Base-by-base conservation (phyloP, 2,329 filamentous ascomycete species). In the Colletotrichum graminicola region DNA sequence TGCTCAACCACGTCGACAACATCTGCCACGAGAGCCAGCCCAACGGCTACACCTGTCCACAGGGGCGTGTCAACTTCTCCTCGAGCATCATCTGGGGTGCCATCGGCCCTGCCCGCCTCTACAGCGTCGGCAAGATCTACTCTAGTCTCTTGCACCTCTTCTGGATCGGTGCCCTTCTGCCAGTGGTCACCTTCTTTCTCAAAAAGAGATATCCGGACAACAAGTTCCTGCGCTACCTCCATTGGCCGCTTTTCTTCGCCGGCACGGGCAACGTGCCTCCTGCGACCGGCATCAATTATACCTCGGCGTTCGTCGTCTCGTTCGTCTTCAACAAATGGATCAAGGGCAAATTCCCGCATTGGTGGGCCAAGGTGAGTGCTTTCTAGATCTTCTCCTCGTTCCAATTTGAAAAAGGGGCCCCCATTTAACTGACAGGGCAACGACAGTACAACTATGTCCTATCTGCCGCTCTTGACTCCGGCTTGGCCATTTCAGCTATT, bases 81-180 rank as follows among this genome's bases (percentile, higher is more conserved):
- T 82, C 83, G 1, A 84, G 82, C 0, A 79, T 87, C 18, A 82
- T 87, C 67, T 87, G 85, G 85, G 87, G 84, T 55, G 80, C 83
- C n/a, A 82, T 88, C 21, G 86, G 87, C 1, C 87, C 86, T 0
- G 78, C 79, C 1, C 80, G 85, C 18, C 79, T 87, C 2, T 87
- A 85, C 77, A 83, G 81, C 6, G 78, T 78, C 18, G 85, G 85
- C 6, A 78, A 80, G 60, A 85, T 86, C 52, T 87, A 87, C 75
- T 82, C 81, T 3, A 76, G 79, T 0, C 76, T 87, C 29, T 76
- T 87, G 23, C 84, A 86, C 72, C 86, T 87, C 75, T 87, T 87
- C 78, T 86, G 84, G 82, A 84, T 87, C 29, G 86, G 68, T 32
- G 68, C 68, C 1, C 14, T 71, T 6, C 18, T 71, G 12, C 68